Percentiles rank a stretch among this genome's conserved stretches.
Conservation (phyloP, 768 basidiomycete species). For the Xanthoconium purpureum region DNA sequence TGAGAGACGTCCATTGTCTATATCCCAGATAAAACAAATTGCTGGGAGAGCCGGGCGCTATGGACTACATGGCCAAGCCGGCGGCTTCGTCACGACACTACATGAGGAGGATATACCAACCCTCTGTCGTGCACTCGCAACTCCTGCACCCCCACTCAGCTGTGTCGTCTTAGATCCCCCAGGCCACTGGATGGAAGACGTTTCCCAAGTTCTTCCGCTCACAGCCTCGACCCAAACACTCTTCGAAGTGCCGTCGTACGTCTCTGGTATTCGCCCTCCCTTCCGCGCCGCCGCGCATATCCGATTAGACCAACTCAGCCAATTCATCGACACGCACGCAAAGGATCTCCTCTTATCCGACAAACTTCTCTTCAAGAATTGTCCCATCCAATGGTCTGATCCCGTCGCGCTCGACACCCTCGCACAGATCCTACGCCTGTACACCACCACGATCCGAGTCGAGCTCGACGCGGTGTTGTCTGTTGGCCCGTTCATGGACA, state of each 20-base stretch:
- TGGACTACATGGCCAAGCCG: constrained; percentile 55
- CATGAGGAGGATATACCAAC: constrained; percentile 55
- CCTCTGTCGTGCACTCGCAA: constrained; percentile 53
- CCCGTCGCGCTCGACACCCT: constrained; percentile 19
- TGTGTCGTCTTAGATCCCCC: constrained; percentile 47
- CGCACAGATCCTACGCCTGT: constrained; percentile 30
- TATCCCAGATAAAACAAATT: constrained; percentile 89
- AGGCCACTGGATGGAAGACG: constrained; percentile 19
- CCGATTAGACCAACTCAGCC: constrained; percentile 31
- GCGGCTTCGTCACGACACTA: constrained; percentile 77
- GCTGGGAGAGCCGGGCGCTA: constrained; percentile 92
- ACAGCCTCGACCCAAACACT: constrained; percentile 40
- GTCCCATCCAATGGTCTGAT: constrained; percentile 18
- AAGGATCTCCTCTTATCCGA: constrained; percentile 43
- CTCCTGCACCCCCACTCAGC: constrained; percentile 47
- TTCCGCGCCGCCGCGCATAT: constrained; percentile 38
- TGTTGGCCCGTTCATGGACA: constrained; percentile 21
- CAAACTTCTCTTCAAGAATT: constrained; percentile 43
- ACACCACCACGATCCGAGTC: constrained; percentile 30
- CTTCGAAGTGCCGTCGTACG: constrained; percentile 47
- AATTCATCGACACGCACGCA: constrained; percentile 42
- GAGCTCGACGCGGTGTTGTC: constrained; percentile 20
- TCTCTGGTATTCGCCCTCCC: constrained; percentile 42
- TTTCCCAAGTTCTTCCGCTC: constrained; percentile 44
- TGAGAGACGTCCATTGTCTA: constrained; percentile 45